phyloP scores from a whole-genome alignment of 768 basidiomycete genomes.

The Psilocybe tampanensis region DNA sequence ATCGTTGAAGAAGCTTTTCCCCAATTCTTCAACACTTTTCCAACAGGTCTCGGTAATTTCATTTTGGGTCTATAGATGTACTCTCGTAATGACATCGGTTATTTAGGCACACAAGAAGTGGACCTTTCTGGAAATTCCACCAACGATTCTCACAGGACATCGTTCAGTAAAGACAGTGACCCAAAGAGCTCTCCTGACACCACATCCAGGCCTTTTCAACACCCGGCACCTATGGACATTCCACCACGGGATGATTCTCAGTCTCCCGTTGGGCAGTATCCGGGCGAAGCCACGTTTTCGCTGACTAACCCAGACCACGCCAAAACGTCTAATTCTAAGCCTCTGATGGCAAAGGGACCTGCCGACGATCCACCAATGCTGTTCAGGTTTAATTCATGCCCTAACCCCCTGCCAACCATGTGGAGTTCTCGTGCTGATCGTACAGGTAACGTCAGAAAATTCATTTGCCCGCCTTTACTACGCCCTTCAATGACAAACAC shows the following conservation, averaged over 20 bases:
- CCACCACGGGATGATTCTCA: neutral
- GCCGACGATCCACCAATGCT: slow-evolving; percentile 1
- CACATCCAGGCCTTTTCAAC: neutral
- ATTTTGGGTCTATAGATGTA: neutral
- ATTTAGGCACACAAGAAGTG: slow-evolving; percentile 1
- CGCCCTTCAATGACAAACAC: neutral
- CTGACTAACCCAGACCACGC: neutral
- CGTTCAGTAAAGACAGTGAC: neutral
- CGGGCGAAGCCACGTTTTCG: neutral
- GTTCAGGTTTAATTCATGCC: slow-evolving; percentile 8
- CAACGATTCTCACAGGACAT: neutral
- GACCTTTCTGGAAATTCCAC: neutral
- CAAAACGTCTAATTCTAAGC: neutral
- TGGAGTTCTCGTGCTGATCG: neutral
- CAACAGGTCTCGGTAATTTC: slow-evolving; percentile 9
- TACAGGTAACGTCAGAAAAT: neutral
- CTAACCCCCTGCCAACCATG: slow-evolving; percentile 6
- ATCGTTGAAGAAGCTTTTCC: slow-evolving; percentile 8
- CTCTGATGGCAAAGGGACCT: neutral
- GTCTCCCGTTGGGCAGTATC: neutral
- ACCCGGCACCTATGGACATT: neutral
- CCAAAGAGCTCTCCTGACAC: neutral
- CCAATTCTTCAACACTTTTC: slow-evolving; percentile 1
- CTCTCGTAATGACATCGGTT: neutral
- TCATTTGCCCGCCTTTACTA: neutral